Evolutionary conservation across 805 yeast genomes (phyloP), one percentile per base, ranked within the genome.

Genomic region (Saccharomycopsis fodiens): DNA sequence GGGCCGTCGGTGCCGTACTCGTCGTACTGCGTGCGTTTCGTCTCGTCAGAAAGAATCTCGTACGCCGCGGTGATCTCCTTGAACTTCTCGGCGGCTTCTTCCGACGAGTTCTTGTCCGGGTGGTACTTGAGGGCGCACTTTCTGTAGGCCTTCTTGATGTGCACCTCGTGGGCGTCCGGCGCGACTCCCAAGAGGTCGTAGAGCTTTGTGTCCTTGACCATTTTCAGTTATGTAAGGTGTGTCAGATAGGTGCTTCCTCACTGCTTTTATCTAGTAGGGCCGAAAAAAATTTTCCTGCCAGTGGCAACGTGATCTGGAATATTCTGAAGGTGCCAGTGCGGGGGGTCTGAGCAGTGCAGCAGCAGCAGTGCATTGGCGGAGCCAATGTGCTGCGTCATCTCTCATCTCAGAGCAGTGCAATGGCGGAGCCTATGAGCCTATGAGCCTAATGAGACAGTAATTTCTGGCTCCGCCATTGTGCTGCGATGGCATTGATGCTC

Each of bases 31-130:
- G 82, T 85, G 70, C 97, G 85, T 72, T 89, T 93, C 61, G 89
- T 84, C 15, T 82, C 70, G 60, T 89, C 97, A 10, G 86, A 75
- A 53, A 91, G 72, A n/a, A 87, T 71, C 66, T 91, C 97, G 62
- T 91, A 78, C 4, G 97, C 96, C 50, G 78, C 77, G 3, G 91
- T 80, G 58, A 87, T 74, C 62, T 87, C 96, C 66, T 91, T 91
- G 67, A 91, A 91, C 68, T 85, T 88, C 61, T 91, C 97, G 44
- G 94, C 93, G 13, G 95, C 96, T 64, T 89, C 97, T 44, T 84
- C 88, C 15, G 82, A 72, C 47, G 87, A 79, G 59, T 79, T 79
- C 69, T 84, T 84, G 67, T 84, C 94, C 54, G 94, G 94, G 63
- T 84, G 94, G 65, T 73, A 80, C 59, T 80, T 84, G 58, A 84